Conservation (phyloP, 2,329 filamentous ascomycete genomes). For the Aurifilum marmelostoma region DNA sequence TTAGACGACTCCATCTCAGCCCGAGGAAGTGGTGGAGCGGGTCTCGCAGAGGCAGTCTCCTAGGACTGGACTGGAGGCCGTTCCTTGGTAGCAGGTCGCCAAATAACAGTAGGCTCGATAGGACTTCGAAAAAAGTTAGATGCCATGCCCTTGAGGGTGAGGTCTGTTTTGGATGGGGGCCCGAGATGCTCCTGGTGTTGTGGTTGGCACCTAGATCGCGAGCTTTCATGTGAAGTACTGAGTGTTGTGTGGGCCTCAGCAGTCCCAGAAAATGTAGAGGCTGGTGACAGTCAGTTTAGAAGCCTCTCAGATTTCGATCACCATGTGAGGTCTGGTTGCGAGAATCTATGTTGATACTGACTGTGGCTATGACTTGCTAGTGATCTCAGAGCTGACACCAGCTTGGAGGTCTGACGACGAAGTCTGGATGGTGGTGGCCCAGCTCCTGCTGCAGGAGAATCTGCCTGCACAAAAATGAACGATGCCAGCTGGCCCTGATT, state of each 20-base stretch:
- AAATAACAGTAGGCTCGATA: conserved; percentile 48
- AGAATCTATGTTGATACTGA: background rate
- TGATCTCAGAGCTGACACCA: conserved; percentile 45
- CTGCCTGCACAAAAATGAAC: conserved; percentile 16
- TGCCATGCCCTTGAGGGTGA: conserved; percentile 42
- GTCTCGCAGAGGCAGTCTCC: conserved; percentile 36
- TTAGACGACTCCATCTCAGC: conserved; percentile 19
- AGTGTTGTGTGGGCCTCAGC: conserved; percentile 9
- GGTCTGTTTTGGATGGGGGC: conserved; percentile 2
- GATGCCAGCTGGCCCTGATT: conserved; percentile 17
- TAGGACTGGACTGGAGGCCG: conserved; percentile 42
- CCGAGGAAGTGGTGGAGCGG: conserved; percentile 23
- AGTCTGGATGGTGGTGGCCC: conserved; percentile 40
- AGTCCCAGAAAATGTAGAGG: conserved; percentile 27
- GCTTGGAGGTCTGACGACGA: conserved; percentile 44
- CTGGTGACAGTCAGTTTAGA: background rate
- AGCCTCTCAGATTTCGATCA: background rate
- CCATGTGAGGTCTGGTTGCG: background rate
- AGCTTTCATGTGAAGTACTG: conserved; percentile 14
- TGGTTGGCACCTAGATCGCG: conserved; percentile 25
- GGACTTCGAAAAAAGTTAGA: conserved; percentile 44
- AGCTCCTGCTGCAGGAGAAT: conserved; percentile 9
- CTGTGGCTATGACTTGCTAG: conserved; percentile 31
- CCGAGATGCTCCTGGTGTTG: conserved; percentile 20
- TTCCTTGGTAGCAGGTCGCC: conserved; percentile 43